Evolutionary conservation across 768 basidiomycete genomes (phyloP), one percentile per base, ranked within the genome.

Genomic region (Russula vinacea): DNA sequence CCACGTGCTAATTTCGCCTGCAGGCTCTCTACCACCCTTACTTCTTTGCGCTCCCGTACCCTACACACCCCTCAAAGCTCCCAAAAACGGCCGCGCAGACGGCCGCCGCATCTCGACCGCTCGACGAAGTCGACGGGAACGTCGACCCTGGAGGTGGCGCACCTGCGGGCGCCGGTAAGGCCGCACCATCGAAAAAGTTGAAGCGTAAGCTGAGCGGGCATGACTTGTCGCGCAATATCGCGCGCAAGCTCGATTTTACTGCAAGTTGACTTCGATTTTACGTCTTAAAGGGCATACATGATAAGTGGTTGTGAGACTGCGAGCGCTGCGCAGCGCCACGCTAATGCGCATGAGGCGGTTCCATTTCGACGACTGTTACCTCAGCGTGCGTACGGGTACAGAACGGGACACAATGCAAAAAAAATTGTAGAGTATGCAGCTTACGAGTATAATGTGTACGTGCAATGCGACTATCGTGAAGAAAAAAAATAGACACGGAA

Each of bases 1-100:
- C 19, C 24, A 8, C 13, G 22, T 19, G 58, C 59, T 44, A 60
- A 62, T 26, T 24, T 26, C 49, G 7, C 49, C 16, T 51, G 42
- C 51, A 96, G 93, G 91, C 93, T 10, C 84, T 99, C 17, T 74
- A 81, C 54, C 94, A 98, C 71, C 78, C 89, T 3, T 98, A 96
- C 75, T 98, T 98, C 79, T 83, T 84, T 47, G 84, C 90, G 13
- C 78, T 90, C 4, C 94, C 94, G 9, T 85, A 89, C 68, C 94
- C 97, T 0, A 88, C 94, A 0, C 89, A 91, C 67, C 94, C 94
- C 0, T 87, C 86, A 9, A 89, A 92, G 70, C 82, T 99, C 1
- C 97, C 97, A 0, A 92, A 95, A 83, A 76, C 84, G 61, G 67
- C 70, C 52, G 75, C 68, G 4, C 68, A 76, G 14, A 77, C 74